Evolutionary conservation across 495 filamentous ascomycete genomes (phyloP), one percentile per base, ranked within the genome.

Genomic region (Aspergillus steynii): DNA sequence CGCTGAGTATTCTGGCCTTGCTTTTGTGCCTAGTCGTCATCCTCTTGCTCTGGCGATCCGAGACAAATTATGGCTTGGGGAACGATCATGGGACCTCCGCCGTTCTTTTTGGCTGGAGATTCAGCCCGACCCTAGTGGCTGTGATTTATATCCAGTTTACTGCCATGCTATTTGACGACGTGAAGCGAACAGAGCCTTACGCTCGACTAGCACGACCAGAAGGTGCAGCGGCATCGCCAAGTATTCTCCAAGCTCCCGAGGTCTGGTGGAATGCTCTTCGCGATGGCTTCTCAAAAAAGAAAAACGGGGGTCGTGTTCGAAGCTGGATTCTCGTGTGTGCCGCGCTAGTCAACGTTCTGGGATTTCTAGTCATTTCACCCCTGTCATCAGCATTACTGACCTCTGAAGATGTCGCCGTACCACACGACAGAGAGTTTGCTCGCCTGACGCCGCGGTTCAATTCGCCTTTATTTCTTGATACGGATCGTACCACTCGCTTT

Each of bases 151-250:
- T 67, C 26, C 64, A 76, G 42, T 14, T 76, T 9, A 59, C 66
- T 9, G 66, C 70, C 0, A 53, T 71, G 20, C 45, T 74, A 5
- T 55, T 75, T 1, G 53, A 66, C 10, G 74, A 77, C 55, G 56
- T 74, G 3, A 70, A 71, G 51, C 65, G 74, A 15, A 76, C 73
- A 1, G 70, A 77, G 46, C 64, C 70, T 1, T 77, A 60, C 62
- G 73, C 74, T 10, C 62, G 70, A 7, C 56, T 77, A 27, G 68
- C 73, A 14, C 67, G 65, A 15, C 57, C 68, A n/a, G 50, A 50
- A 6, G 72, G 73, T 5, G 63, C 73, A 14, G 20, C 55, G 0
- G 70, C 69, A 10, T 54, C 63, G 7, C 15, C 51, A 0, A 70
- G 71, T 48, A 62, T 77, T 27, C 65, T 72, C 25, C 46, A 68